Evolutionary conservation across 2,329 filamentous ascomycete species (phyloP), one percentile per base, ranked within the genome.

Genomic region (Pleochaeta shiraiana): DNA sequence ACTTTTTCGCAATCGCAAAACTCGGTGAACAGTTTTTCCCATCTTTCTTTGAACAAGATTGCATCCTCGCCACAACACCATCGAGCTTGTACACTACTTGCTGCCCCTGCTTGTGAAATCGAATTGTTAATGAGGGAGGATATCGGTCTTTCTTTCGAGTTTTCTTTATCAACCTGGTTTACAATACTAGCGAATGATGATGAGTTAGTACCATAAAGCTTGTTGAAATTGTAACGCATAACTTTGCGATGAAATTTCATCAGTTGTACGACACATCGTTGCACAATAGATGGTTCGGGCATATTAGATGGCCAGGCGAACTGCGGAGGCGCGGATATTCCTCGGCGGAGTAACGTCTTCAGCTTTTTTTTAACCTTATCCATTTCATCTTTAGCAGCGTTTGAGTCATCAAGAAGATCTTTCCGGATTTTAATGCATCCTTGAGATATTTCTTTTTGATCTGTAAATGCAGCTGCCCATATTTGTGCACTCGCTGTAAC

Each of bases 351-450:
- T 24, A 98, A 79, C 0, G 89, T 86, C 77, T 98, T 98, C 31
- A 98, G 81, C 83, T 95, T 96, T 82, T 98, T 98, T 80, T 98
- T 98, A 65, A 98, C 93, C 75, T 95, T 96, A 76, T 98, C 95
- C 88, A 96, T 98, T 72, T 95, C 90, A 73, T 98, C 93, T 74
- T 98, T 98, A 65, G 93, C 93, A 3, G 93, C 93, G 74, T 98
- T 98, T 0, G 91, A 97, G 73, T 98, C 93, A 73, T 98, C 93
- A 2, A 98, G 78, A 6, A 98, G 80, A 74, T 97, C 91, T 73
- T 98, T 98, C 64, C 93, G 85, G 65, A 97, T 86, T 37, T 84
- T 87, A 67, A 98, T 95, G 68, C 89, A 90, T 70, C 95, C 88
- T 28, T 89, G 83, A 0, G 87, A 83, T 19, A 96, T 79, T 64